Evolutionary conservation across 1,284 basidiomycete genomes (phyloP).

Genomic region (Ustilago bromivora): DNA sequence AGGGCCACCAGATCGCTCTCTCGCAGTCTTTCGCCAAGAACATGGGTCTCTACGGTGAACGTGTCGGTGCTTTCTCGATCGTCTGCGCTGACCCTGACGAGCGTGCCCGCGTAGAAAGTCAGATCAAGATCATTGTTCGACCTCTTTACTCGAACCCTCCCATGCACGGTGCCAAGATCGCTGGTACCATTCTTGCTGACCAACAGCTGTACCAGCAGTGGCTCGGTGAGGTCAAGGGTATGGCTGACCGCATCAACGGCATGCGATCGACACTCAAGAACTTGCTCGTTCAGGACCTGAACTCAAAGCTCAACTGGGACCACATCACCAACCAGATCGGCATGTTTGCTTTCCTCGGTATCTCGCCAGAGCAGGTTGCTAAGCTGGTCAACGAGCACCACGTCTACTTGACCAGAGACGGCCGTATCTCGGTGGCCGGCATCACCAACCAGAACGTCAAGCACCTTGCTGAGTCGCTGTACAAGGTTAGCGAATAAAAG

Average conservation of each 20-base stretch:
- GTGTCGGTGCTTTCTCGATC: constrained; percentile 65
- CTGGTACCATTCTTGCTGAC: constrained; percentile 71
- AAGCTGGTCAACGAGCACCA: constrained; percentile 69
- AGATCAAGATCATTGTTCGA: constrained; percentile 88
- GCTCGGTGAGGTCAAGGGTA: constrained; percentile 70
- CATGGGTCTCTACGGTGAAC: constrained; percentile 71
- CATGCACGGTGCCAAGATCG: constrained; percentile 76
- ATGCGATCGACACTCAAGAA: constrained; percentile 68
- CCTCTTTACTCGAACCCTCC: constrained; percentile 99
- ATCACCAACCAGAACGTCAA: constrained; percentile 67
- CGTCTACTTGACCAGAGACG: constrained; percentile 70
- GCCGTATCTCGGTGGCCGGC: constrained; percentile 70
- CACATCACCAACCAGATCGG: constrained; percentile 71
- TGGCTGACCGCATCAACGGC: constrained; percentile 70
- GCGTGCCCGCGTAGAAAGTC: constrained; percentile 67
- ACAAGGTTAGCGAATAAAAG: constrained; percentile 59
- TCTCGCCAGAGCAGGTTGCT: constrained; percentile 69
- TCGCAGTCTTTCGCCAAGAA: constrained; percentile 69
- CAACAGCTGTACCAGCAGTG: constrained; percentile 71
- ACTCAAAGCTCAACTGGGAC: constrained; percentile 70
- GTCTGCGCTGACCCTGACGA: constrained; percentile 67
- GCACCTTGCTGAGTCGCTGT: constrained; percentile 67
- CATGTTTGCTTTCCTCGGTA: constrained; percentile 68
- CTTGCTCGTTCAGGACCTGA: constrained; percentile 66
- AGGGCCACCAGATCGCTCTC: constrained; percentile 66